phyloP scores from a whole-genome alignment of 345 rosid genomes.

The Eucalyptus shirleyi region DNA sequence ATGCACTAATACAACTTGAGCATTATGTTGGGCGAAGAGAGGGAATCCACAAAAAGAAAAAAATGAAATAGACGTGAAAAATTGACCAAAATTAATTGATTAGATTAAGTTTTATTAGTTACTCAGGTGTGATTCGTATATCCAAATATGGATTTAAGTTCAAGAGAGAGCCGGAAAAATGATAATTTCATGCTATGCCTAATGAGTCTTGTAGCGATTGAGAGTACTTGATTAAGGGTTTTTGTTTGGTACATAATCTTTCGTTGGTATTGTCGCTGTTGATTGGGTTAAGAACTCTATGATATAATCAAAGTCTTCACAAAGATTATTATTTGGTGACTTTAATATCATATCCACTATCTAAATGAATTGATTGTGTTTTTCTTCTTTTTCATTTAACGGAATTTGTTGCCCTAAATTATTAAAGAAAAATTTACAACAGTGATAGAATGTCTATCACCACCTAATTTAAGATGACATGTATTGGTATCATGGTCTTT shows the following conservation, averaged over 20 bases:
- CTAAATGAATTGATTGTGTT: too few species aligned
- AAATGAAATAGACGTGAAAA: background rate
- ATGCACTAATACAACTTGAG: background rate
- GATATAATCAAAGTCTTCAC: too few species aligned
- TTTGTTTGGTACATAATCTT: accelerated
- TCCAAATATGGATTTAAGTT: background rate
- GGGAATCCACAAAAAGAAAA: background rate
- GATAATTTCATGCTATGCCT: background rate
- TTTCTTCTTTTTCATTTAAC: too few species aligned
- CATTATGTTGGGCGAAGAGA: background rate
- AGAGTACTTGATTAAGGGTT: background rate
- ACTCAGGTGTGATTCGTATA: background rate
- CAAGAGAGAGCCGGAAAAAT: background rate
- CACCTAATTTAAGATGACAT: too few species aligned
- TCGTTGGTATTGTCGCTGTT: too few species aligned
- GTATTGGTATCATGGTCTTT: too few species aligned
- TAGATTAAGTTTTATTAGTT: background rate
- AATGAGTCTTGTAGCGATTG: background rate
- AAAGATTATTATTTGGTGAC: too few species aligned
- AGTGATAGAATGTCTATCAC: too few species aligned
- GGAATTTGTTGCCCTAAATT: too few species aligned
- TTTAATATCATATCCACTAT: too few species aligned
- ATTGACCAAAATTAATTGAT: background rate
- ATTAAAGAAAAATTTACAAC: too few species aligned
- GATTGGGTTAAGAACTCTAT: too few species aligned